Evolutionary conservation across 2,329 filamentous ascomycete genomes (phyloP), one percentile per base, ranked within the genome.

Genomic region (Alternaria tenuissima): DNA sequence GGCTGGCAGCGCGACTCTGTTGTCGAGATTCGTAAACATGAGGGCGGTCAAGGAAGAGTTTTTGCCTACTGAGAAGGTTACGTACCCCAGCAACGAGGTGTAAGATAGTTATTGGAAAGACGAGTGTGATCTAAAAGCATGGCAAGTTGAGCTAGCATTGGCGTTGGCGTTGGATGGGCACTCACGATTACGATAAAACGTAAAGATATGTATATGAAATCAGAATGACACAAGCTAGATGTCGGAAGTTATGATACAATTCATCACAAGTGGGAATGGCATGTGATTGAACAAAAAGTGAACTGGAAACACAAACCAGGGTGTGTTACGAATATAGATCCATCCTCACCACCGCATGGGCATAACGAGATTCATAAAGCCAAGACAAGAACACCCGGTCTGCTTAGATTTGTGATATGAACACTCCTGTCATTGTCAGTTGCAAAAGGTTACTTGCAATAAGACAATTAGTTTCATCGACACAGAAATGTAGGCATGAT

Each of bases 31-130:
- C 64, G 85, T 86, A 44, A 86, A 84, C 63, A 83, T 85, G 81
- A 78, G 85, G 74, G 72, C 83, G 18, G 80, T 87, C 65, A 87
- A 87, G 79, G 85, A 87, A 76, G 84, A 86, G 64, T 86, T 86
- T 62, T 66, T 85, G 47, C 75, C 79, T 3, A 80, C 79, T 30
- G 74, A 74, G 47, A 79, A 81, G 73, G 84, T 86, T 6, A 69
- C 74, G 61, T 87, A 87, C 73, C 84, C 84, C 20, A 85, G 83
- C 60, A 87, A 87, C 68, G 80, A 83, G 68, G 70, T 75, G 12
- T 78, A 68, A 61, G 26, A 39, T n/a, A 18, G 30, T 9, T 4
- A 18, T 12, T n/a, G 42, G 18, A 36, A 20, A 4, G 3, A 14
- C n/a, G 4, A 36, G 11, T 49, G 7, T n/a, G 20, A 16, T 9